Evolutionary conservation across 2,329 filamentous ascomycete species (phyloP).

Genomic region (Monilinia fructicola): DNA sequence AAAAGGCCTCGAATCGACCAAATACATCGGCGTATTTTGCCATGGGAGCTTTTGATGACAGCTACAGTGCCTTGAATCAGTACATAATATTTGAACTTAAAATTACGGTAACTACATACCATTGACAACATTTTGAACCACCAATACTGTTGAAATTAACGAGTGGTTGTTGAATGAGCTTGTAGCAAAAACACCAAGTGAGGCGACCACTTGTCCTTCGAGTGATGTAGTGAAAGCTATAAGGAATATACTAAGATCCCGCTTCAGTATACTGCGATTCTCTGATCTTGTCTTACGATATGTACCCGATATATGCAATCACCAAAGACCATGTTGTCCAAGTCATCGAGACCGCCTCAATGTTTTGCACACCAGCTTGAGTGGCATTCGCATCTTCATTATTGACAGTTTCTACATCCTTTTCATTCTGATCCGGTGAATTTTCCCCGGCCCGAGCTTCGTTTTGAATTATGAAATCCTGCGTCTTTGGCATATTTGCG

Average conservation of each 20-base stretch:
- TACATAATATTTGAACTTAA: conserved; percentile 46
- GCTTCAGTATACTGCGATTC: conserved; percentile 31
- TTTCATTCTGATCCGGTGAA: not conserved
- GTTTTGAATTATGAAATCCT: not conserved
- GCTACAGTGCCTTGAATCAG: conserved; percentile 40
- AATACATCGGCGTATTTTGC: conserved; percentile 53
- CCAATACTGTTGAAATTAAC: conserved; percentile 38
- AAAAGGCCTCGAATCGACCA: conserved; percentile 50
- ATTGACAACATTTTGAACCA: conserved; percentile 20
- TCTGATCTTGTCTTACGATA: not conserved
- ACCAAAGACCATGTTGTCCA: conserved; percentile 34
- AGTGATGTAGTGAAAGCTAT: conserved; percentile 22
- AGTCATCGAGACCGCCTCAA: conserved; percentile 32
- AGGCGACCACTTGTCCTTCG: conserved; percentile 40
- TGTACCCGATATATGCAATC: conserved; percentile 30
- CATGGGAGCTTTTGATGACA: conserved; percentile 58
- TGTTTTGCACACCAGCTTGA: conserved; percentile 30
- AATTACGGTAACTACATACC: not conserved
- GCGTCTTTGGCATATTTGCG: not conserved
- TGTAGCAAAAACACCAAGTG: conserved; percentile 45
- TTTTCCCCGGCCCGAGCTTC: not conserved
- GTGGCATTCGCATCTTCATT: conserved; percentile 6
- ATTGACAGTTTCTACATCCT: not conserved
- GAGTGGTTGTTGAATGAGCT: conserved; percentile 53
- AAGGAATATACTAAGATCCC: conserved; percentile 49